Evolutionary conservation across 163 green algal species (phyloP), one percentile per base, ranked within the genome.

Genomic region (Chlorella variabilis): DNA sequence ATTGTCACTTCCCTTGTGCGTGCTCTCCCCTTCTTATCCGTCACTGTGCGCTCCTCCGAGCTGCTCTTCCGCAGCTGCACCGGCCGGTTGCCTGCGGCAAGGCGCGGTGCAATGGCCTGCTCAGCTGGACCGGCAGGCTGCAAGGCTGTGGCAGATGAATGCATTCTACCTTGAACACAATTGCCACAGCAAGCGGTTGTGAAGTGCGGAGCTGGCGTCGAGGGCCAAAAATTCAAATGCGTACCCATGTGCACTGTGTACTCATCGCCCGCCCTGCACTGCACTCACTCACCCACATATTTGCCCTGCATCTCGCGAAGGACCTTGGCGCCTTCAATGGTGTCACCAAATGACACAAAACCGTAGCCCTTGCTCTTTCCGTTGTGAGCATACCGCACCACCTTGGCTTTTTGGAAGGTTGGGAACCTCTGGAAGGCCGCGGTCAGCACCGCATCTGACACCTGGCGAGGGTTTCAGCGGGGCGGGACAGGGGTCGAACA

Each of bases 281-380:
- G n/a, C n/a, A n/a, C n/a, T n/a, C n/a, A 21, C 80, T 77, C 62
- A 85, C 80, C 93, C 18, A 98, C 95, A 90, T 98, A 98, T 83
- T 96, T 95, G 78, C 95, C 95, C 38, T 98, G 85, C 95, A 98
- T 98, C 83, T 98, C 95, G 20, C 89, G 87, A 42, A 98, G 86
- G 45, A 91, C 94, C 54, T 90, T 91, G 6, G 91, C 92, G 29
- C 94, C 96, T 78, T 98, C 95, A n/a, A 86, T 78, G 27, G 80
- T 75, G 79, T 97, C 94, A 29, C 87, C 61, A 27, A 98, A 94
- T n/a, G 87, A 95, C 36, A 97, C 95, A 89, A 98, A 98, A 48
- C 96, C 96, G 85, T 93, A 99, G 42, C 96, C 96, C 84, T 94
- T 96, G 84, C 69, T 94, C 84, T 99, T 98, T 82, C 95, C 93